Evolutionary conservation across 169 alveolate species (phyloP).

Genomic region (Theileria annulata): DNA sequence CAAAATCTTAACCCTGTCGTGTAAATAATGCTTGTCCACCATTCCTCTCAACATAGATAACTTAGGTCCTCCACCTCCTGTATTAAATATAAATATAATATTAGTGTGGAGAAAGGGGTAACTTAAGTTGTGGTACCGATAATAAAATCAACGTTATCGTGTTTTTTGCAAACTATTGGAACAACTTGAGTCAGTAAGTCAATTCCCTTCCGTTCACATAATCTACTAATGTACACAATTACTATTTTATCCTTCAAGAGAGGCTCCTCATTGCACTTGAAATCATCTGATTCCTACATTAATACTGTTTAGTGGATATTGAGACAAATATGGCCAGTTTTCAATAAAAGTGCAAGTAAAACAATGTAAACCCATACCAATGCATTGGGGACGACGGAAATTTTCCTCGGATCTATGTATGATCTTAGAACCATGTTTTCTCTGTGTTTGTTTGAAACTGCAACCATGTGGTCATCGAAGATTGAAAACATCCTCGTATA

Average conservation of each 20-base stretch:
- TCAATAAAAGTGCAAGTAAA: background rate
- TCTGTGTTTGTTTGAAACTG: conserved; percentile 92
- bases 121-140: conserved; percentile 60
- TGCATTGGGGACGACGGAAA: conserved; percentile 89
- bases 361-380: conserved; percentile 59
- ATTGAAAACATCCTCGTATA: conserved; percentile 50
- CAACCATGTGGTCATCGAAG: conserved; percentile 88
- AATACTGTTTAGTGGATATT: conserved; percentile 5
- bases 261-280: conserved; percentile 70
- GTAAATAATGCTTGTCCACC: conserved; percentile 88
- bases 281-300: conserved; percentile 71
- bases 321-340: background rate
- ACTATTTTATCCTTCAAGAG: conserved; percentile 86
- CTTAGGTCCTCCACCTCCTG: conserved; percentile 99
- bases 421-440: conserved; percentile 96
- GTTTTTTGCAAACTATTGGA: conserved; percentile 92
- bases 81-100: conserved; percentile 1
- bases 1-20: conserved; percentile 91
- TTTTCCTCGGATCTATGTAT: conserved; percentile 87
- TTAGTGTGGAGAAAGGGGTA: background rate
- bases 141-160: conserved; percentile 87
- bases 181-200: conserved; percentile 94
- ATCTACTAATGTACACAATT: conserved; percentile 93
- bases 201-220: conserved; percentile 96
- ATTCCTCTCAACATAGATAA: conserved; percentile 90